These are phyloP conservation scores for Chlamydomonas sp. DNA, from an alignment of 139 green algal species.

Conservation along the genomic window DNA sequence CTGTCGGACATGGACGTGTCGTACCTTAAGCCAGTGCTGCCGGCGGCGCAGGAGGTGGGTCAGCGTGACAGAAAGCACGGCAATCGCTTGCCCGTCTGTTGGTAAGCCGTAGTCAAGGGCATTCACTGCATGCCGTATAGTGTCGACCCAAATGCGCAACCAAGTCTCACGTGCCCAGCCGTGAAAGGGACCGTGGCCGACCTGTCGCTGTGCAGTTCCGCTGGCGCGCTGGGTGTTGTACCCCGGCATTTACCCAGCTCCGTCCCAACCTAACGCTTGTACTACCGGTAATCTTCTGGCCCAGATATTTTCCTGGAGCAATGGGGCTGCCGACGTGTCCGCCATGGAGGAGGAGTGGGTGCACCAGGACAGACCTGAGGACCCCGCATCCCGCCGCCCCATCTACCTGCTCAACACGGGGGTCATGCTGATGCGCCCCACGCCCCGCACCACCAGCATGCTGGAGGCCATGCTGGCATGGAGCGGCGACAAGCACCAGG, in stretches of 20 bases:
- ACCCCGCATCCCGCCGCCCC: not conserved
- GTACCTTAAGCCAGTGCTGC: slow-evolving; percentile 23
- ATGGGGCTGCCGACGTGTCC: slow-evolving; percentile 11
- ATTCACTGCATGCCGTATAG: no score
- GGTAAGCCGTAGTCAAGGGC: no score
- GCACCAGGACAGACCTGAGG: slow-evolving; percentile 9
- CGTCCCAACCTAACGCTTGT: not conserved
- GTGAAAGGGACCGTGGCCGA: no score
- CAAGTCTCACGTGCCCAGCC: no score
- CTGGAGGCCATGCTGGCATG: slow-evolving; percentile 14
- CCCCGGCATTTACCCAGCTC: not conserved
- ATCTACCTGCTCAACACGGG: slow-evolving; percentile 33
- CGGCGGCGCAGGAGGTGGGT: slow-evolving; percentile 1
- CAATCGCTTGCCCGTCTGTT: no score
- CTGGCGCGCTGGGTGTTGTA: no score
- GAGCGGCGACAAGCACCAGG: not conserved
- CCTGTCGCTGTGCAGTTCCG: no score
- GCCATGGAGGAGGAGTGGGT: slow-evolving; percentile 31
- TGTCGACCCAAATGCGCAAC: no score
- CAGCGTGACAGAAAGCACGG: not conserved
- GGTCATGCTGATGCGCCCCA: slow-evolving; percentile 6
- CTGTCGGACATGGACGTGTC: slow-evolving; percentile 26
- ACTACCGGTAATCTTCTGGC: not conserved
- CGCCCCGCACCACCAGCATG: not conserved
- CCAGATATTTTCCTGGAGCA: slow-evolving; percentile 35